Base-by-base conservation (phyloP, 495 filamentous ascomycete species). In the Penicillium crystallinum region DNA sequence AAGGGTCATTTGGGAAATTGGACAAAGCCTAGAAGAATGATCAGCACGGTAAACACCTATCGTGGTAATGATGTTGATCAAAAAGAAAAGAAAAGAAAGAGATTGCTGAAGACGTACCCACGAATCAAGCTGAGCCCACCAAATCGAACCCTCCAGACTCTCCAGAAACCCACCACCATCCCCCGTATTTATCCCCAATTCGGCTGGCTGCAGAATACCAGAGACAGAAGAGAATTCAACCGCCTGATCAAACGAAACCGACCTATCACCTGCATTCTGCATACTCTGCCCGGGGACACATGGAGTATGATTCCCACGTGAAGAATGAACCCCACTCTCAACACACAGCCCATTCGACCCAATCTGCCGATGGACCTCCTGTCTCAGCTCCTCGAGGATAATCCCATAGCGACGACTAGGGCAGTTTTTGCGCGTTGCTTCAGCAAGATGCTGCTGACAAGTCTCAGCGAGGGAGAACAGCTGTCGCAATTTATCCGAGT, bases 361-460 rank as follows among this genome's bases (percentile, higher is more conserved):
- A 29, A 73, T 63, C 21, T 74, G 73, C 7, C 65, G 58, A 54
- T 72, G 73, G 4, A 74, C 73, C 36, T 76, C 73, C 15, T 59
- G 57, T 15, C 73, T 56, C 18, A 78, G 63, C 49, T 78, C 77
- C 33, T 74, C 72, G 11, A 80, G 59, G 18, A 80, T 77, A 35
- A 77, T 75, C 42, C 73, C 69, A 49, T 79, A 80, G n/a, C 76
- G 65, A 6, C 76, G 69, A 61, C 75, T 79, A 0, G 77, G 76
- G 22, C 74, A 77, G 33, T 80, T 78, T 47, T 68, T 70, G 22
- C 71, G 65, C 2, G 73, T 77, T 8, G 74, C 77, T 50, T 75
- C 67, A 2, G 74, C 77, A 34, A 80, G 66, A 53, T 77, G 70
- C 46, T 66, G 66, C 50, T 79, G 76, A 42, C 75, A 77, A 11